Evolutionary conservation across 164 flowering plant genomes (phyloP), one percentile per base, ranked within the genome.

Genomic region (Warburgia ugandensis): DNA sequence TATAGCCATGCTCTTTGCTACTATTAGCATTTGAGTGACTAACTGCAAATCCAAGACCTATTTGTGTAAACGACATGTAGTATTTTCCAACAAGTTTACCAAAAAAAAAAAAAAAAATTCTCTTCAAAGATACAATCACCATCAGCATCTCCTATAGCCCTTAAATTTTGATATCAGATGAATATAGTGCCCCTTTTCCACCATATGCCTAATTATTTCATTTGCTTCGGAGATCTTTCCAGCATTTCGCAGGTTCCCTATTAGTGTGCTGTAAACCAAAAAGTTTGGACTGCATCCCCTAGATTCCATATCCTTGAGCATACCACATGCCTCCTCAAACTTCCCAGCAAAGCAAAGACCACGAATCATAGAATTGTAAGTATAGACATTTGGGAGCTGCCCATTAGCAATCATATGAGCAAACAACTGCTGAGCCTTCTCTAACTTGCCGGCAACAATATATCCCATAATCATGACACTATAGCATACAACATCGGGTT

Each of bases 301-400:
- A 1, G 68, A 66, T 63, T 86, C 83, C 97, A 92, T 92, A 55
- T 86, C 86, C 50, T 72, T 56, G 8, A 88, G 77, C 84, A 92
- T 73, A 12, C 58, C 63, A 44, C 71, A 56, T 14, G 95, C 96
- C 53, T 86, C 85, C 10, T 77, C 71, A 55, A 77, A 92, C 60
- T 73, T 80, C 47, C 71, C 73, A 5, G 75, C 83, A 66, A 69
- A 68, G 63, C 99, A 92, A 61, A 79, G 75, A 20, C 95, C 95
- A 30, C 86, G 85, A 55, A 92, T 88, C 94, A 88, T 85, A n/a
- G 91, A 75, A 63, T 86, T 77, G 60, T 86, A 92, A 0, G 96
- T 88, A 57, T 64, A 92, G 28, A 80, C 98, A 73, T 82, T 92
- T 9, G 96, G 98, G 20, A 88, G 58, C 46, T 74, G 77, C 23